Evolutionary conservation across 495 filamentous ascomycete species (phyloP).

Genomic region (Aspergillus ellipticus): DNA sequence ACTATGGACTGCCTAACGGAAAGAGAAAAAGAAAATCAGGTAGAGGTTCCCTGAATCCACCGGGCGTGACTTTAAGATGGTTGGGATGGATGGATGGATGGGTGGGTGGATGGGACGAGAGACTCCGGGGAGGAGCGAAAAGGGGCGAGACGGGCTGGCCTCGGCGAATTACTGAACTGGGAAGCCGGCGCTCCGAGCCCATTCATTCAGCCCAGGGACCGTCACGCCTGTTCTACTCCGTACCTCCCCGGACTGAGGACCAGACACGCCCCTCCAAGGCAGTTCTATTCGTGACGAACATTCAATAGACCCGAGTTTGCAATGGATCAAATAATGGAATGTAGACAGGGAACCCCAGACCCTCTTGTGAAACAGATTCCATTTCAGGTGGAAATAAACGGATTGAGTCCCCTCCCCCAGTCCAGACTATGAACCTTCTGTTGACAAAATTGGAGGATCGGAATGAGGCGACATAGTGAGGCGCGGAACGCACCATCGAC

Average conservation of each 20-base stretch:
- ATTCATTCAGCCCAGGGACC: not conserved
- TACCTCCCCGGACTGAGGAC: no score
- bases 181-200: not conserved
- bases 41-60: not conserved
- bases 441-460: not conserved
- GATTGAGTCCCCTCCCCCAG: not conserved
- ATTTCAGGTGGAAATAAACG: not conserved
- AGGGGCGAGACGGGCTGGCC: not conserved
- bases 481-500: not conserved
- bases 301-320: not conserved
- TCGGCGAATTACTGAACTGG: not conserved
- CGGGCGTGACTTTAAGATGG: not conserved
- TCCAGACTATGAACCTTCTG: not conserved
- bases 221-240: no score
- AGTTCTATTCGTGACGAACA: not conserved
- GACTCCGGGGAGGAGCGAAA: not conserved
- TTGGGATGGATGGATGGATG: not conserved
- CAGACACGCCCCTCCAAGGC: no score
- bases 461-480: constrained; percentile 17
- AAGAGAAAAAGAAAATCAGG: not conserved
- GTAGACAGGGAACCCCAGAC: not conserved
- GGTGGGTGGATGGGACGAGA: not conserved
- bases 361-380: not conserved
- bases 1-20: not conserved
- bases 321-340: not conserved